Evolutionary conservation across 106 monocot species (phyloP).

Genomic region (Amphibolis antarctica): DNA sequence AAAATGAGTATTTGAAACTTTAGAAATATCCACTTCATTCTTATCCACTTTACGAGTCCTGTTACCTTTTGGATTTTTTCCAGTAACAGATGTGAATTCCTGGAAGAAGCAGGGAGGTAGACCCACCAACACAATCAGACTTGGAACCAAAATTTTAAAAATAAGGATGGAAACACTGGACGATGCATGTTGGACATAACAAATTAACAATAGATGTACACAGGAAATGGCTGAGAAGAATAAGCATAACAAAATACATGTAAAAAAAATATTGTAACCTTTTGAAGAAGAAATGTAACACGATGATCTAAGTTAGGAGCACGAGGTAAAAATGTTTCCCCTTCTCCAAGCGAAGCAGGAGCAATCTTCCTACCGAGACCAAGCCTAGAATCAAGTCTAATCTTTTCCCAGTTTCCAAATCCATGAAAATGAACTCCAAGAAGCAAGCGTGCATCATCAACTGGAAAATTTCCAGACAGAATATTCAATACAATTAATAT

Average conservation of each 20-base stretch:
- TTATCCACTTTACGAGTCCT: slow-evolving; percentile 36
- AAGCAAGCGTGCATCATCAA: slow-evolving; percentile 97
- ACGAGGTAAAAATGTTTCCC: slow-evolving; percentile 94
- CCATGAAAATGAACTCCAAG: slow-evolving; percentile 94
- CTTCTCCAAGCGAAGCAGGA: slow-evolving; percentile 71
- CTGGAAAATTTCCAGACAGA: slow-evolving; percentile 24
- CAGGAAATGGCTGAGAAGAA: not conserved
- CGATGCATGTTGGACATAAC: no score
- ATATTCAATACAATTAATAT: not conserved
- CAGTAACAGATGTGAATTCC: slow-evolving; percentile 72
- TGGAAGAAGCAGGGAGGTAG: slow-evolving; percentile 7
- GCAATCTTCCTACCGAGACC: slow-evolving; percentile 85
- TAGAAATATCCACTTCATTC: slow-evolving; percentile 27
- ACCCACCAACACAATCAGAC: not conserved
- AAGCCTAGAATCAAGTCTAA: slow-evolving; percentile 74
- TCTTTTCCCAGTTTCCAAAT: slow-evolving; percentile 99
- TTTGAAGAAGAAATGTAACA: slow-evolving; percentile 80
- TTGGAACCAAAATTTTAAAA: not conserved
- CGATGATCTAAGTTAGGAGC: slow-evolving; percentile 97
- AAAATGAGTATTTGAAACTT: slow-evolving; percentile 20
- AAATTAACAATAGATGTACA: no score
- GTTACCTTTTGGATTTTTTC: slow-evolving; percentile 60
- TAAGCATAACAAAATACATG: not conserved
- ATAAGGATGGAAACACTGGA: not conserved
- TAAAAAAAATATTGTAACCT: slow-evolving; percentile 36